Conservation (phyloP, 176 grass and related monocot genomes). For the Oryza officinalis region DNA sequence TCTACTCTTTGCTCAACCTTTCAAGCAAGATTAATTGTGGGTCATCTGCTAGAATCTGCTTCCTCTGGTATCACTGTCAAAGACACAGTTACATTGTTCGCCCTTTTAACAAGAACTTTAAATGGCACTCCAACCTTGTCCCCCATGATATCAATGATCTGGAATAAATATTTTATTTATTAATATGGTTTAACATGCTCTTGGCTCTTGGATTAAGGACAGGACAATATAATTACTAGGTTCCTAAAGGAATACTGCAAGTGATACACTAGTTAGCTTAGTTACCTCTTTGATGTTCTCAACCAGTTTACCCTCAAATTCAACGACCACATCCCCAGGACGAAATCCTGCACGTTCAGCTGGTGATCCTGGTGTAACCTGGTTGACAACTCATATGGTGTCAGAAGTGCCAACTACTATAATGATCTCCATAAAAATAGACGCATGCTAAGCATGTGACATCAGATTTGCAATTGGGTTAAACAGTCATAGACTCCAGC, state of each 20-base stretch:
- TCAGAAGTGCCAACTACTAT: constrained; percentile 19
- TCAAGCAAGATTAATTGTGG: constrained; percentile 30
- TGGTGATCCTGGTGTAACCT: constrained; percentile 84
- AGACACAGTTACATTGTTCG: constrained; percentile 35
- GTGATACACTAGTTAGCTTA: constrained; percentile 2
- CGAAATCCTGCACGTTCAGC: constrained; percentile 72
- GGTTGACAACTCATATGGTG: constrained; percentile 35
- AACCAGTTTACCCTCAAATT: constrained; percentile 73
- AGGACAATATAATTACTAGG: constrained; percentile 6
- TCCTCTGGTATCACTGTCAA: constrained; percentile 80
- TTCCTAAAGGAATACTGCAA: neutral
- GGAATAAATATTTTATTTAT: constrained; percentile 33
- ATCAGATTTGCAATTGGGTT: neutral
- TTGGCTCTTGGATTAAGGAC: neutral
- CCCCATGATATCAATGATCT: constrained; percentile 80
- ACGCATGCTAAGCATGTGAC: neutral
- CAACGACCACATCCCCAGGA: constrained; percentile 68
- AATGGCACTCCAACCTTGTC: constrained; percentile 65
- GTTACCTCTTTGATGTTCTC: constrained; percentile 74
- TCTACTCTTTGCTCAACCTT: neutral
- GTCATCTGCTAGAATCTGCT: constrained; percentile 53
- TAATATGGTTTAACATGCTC: constrained; percentile 13
- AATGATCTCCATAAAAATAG: neutral
- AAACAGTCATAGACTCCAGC: neutral
- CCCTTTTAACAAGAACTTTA: constrained; percentile 60